Evolutionary conservation across 148 eudicot genomes (phyloP).

Genomic region (Fagopyrum homotropicum): DNA sequence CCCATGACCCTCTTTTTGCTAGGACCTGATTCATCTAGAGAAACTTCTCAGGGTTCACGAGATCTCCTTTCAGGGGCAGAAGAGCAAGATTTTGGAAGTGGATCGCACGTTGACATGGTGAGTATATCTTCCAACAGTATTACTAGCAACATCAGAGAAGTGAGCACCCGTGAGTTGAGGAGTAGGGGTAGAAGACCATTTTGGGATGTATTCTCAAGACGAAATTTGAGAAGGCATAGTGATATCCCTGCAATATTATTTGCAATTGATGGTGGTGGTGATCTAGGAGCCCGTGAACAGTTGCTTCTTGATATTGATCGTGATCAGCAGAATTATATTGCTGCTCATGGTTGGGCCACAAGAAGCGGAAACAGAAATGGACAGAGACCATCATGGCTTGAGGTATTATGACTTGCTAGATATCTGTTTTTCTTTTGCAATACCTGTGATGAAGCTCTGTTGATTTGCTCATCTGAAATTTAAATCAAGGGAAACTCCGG

Average conservation of each 20-base stretch:
- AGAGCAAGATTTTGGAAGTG: slow-evolving; percentile 21
- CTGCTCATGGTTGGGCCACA: slow-evolving; percentile 17
- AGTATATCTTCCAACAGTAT: slow-evolving; percentile 21
- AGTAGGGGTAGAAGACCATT: slow-evolving; percentile 28
- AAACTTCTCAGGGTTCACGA: slow-evolving; percentile 21
- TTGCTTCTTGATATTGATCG: slow-evolving; percentile 36
- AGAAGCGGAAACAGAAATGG: slow-evolving; percentile 27
- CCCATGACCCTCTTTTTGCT: slow-evolving; percentile 20
- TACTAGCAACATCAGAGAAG: slow-evolving; percentile 21
- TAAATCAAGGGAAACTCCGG: no score
- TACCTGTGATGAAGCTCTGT: neutral
- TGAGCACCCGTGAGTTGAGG: slow-evolving; percentile 21
- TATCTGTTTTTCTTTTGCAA: neutral
- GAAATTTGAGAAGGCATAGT: slow-evolving; percentile 23
- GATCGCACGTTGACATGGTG: slow-evolving; percentile 22
- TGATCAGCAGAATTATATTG: slow-evolving; percentile 27
- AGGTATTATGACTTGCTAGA: slow-evolving; percentile 8
- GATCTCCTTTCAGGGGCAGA: slow-evolving; percentile 20
- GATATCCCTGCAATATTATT: slow-evolving; percentile 24
- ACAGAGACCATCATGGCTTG: slow-evolving; percentile 15
- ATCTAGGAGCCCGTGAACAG: slow-evolving; percentile 29
- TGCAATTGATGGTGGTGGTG: slow-evolving; percentile 21
- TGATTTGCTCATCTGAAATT: neutral
- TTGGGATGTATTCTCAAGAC: slow-evolving; percentile 30
- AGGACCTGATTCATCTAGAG: slow-evolving; percentile 17